Conservation (phyloP, 176 grass and related monocot genomes). For the Rhynchospora breviuscula region DNA sequence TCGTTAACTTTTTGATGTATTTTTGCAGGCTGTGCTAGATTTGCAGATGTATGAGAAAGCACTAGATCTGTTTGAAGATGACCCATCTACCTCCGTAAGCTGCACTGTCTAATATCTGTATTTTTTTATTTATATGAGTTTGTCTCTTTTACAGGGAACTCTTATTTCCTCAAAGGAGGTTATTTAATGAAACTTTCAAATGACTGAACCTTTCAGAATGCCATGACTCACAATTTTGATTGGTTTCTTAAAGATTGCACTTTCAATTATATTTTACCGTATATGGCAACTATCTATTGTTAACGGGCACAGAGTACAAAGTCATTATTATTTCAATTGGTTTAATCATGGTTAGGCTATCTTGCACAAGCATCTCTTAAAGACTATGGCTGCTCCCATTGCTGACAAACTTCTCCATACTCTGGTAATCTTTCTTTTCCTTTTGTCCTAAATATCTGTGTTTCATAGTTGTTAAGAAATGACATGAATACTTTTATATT, state of each 20-base stretch:
- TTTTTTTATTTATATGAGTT: background rate
- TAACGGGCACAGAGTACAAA: slow-evolving; percentile 19
- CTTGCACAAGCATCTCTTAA: slow-evolving; percentile 88
- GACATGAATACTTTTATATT: slow-evolving; percentile 10
- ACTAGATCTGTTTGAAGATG: slow-evolving; percentile 89
- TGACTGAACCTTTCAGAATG: background rate
- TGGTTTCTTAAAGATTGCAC: background rate
- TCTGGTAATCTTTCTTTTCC: slow-evolving; percentile 46
- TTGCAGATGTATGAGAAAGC: slow-evolving; percentile 92
- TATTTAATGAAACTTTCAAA: background rate
- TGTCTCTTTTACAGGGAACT: background rate
- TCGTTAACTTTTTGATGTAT: slow-evolving; percentile 10
- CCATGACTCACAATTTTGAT: background rate
- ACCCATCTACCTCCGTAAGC: slow-evolving; percentile 72
- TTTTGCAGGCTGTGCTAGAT: slow-evolving; percentile 71
- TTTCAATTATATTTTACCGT: slow-evolving; percentile 20
- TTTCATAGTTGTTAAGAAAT: slow-evolving; percentile 11
- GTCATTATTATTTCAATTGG: slow-evolving; percentile 27
- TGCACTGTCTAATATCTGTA: slow-evolving; percentile 12
- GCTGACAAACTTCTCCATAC: slow-evolving; percentile 65
- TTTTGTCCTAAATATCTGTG: background rate
- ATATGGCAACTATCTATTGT: slow-evolving; percentile 10
- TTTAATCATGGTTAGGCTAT: slow-evolving; percentile 45
- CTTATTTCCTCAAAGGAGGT: slow-evolving; percentile 4
- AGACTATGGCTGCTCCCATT: slow-evolving; percentile 60